phyloP scores from a whole-genome alignment of 1,284 basidiomycete species.

The Lentinula novae-zelandiae region DNA sequence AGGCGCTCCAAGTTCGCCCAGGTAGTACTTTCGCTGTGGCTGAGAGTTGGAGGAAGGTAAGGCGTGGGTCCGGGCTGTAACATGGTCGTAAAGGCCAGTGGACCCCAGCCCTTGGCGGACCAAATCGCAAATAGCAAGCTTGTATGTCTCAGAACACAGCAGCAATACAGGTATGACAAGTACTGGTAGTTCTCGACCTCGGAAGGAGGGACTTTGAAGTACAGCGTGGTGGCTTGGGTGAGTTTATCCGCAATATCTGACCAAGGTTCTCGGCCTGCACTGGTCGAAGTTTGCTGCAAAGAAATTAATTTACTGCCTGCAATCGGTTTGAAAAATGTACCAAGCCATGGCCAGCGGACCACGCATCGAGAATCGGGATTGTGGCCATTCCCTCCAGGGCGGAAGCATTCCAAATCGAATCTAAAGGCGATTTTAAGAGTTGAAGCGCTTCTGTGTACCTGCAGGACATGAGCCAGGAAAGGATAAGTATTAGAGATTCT shows the following conservation, averaged over 20 bases:
- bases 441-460: conserved; percentile 85
- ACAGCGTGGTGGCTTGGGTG: conserved; percentile 58
- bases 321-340: conserved; percentile 36
- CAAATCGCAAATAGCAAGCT: conserved; percentile 73
- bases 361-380: conserved; percentile 75
- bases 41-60: conserved; percentile 51
- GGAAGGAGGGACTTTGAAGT: conserved; percentile 52
- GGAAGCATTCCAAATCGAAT: conserved; percentile 84
- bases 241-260: conserved; percentile 66
- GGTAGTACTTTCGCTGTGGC: conserved; percentile 36
- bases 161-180: conserved; percentile 63
- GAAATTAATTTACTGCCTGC: conserved; percentile 14
- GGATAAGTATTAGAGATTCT: conserved; percentile 20
- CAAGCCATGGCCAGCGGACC: conserved; percentile 72
- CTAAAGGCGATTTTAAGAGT: conserved; percentile 67
- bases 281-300: conserved; percentile 44
- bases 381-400: conserved; percentile 82
- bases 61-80: conserved; percentile 56
- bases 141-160: conserved; percentile 64
- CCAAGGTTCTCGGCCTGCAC: conserved; percentile 59
- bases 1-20: conserved; percentile 57
- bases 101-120: conserved; percentile 86
- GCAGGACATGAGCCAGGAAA: conserved; percentile 16
- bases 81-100: conserved; percentile 74
- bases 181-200: conserved; percentile 59